Percentiles rank a stretch among this genome's conserved stretches.
These are phyloP conservation scores for Whalleya microplaca DNA, from an alignment of 2,329 filamentous ascomycete species.

Conservation along the genomic window DNA sequence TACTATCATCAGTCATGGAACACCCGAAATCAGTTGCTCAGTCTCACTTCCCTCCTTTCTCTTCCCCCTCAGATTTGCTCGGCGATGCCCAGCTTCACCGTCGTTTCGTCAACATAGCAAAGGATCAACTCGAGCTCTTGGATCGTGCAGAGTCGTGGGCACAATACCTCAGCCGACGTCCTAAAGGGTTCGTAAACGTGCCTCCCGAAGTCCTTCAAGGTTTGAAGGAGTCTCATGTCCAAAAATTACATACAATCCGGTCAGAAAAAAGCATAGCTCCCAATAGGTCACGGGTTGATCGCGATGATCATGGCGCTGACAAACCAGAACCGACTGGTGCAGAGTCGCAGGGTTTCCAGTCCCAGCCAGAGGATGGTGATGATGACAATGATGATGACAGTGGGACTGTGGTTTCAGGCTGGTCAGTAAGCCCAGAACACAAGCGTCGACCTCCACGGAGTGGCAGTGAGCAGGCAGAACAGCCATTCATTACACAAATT, in stretches of 20 bases:
- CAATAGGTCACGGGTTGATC: background rate
- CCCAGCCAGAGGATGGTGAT: conserved; percentile 5
- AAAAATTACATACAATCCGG: conserved; percentile 12
- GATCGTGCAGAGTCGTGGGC: conserved; percentile 46
- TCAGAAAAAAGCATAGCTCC: conserved; percentile 4
- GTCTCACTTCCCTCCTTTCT: conserved; percentile 13
- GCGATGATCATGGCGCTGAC: background rate
- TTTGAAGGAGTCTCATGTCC: conserved; percentile 27
- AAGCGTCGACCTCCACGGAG: conserved; percentile 8
- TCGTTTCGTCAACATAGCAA: conserved; percentile 49
- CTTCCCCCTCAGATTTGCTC: conserved; percentile 29
- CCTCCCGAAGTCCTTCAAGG: conserved; percentile 38
- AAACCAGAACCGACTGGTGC: conserved; percentile 7
- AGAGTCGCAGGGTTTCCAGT: background rate
- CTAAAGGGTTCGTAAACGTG: conserved; percentile 37
- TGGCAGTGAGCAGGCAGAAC: conserved; percentile 1
- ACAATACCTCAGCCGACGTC: conserved; percentile 20
- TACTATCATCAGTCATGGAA: conserved; percentile 18
- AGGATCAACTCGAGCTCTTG: conserved; percentile 54
- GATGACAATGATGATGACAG: conserved; percentile 4
- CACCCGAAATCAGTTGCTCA: conserved; percentile 2
- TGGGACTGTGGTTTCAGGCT: conserved; percentile 4
- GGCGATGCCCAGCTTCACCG: conserved; percentile 42
- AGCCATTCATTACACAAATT: conserved; percentile 32
- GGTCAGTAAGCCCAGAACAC: conserved; percentile 16